Base-by-base conservation (phyloP, 352 stramenopile species). In the Lagenidium giganteum region DNA sequence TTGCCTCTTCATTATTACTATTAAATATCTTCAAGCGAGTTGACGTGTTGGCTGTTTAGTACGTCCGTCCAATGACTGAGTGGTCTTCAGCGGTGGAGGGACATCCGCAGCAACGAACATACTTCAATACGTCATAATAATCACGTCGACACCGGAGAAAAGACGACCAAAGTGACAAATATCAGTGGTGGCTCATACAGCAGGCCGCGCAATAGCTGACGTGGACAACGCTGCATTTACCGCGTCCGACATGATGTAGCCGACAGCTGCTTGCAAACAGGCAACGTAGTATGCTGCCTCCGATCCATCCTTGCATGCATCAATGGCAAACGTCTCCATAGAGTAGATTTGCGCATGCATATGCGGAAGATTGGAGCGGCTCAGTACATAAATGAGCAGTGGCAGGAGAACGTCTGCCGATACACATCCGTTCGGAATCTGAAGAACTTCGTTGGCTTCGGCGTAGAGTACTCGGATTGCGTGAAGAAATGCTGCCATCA, bases 281-380 rank as follows among this genome's bases (percentile, higher is more conserved):
- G 80, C 80, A 34, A 93, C 37, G 51, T 93, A 93, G 51, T 93
- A 93, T 28, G 77, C 77, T 9, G 80, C 71, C 57, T 93, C 80
- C 2, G 75, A 87, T 18, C 80, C 80, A 26, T 83, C 71, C 46
- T 81, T 57, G 21, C 66, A 72, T 41, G 67, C 61, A 24, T 88
- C 69, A 37, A 93, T 82, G 4, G 71, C 73, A 42, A 83, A 86
- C 44, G 82, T 59, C 56, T 92, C 75, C 75, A 93, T 86, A 6
- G 83, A 30, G 44, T 72, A 88, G 49, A 89, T 66, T 45, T 93
- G 80, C 22, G 70, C 71, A 51, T 90, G 72, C 52, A 93, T 42
- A 47, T 87, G 76, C 25, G 75, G 73, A 40, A 89, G 51, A 18
- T 90, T 65, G 16, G 61, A 65, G 40, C 73, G 71, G 38, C 75